phyloP scores from a whole-genome alignment of 2,329 filamentous ascomycete species.

The Exophiala sp. region DNA sequence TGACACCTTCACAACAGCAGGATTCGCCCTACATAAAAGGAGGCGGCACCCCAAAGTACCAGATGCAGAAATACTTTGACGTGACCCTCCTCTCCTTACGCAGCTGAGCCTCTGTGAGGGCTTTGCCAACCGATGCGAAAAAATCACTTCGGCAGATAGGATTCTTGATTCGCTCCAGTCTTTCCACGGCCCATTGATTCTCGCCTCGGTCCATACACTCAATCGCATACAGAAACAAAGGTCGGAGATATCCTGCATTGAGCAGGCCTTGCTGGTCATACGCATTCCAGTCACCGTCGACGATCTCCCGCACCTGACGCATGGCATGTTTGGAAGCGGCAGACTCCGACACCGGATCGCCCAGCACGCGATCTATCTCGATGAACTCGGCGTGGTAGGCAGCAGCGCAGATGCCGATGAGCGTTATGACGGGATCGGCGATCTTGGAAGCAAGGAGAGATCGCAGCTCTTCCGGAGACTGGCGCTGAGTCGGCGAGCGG shows the following conservation, averaged over 20 bases:
- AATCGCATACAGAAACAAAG: slow-evolving; percentile 6
- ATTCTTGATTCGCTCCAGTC: not conserved
- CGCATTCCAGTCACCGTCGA: slow-evolving; percentile 1
- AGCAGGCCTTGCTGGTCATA: not conserved
- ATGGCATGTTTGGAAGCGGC: not conserved
- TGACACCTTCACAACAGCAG: no score
- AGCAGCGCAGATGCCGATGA: not conserved
- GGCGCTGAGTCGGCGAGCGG: not conserved
- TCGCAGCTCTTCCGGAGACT: not conserved
- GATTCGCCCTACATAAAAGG: not conserved
- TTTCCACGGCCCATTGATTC: not conserved
- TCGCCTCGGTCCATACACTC: slow-evolving; percentile 1
- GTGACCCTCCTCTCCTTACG: slow-evolving; percentile 3
- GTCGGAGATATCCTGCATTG: not conserved
- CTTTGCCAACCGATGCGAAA: slow-evolving; percentile 4
- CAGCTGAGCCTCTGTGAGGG: not conserved
- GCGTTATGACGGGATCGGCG: not conserved
- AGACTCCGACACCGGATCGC: slow-evolving; percentile 1
- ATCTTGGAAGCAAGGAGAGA: not conserved
- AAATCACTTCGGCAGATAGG: slow-evolving; percentile 10
- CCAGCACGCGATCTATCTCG: not conserved
- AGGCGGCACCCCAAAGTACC: slow-evolving; percentile 1
- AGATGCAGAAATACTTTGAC: slow-evolving; percentile 4
- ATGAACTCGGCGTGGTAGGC: slow-evolving; percentile 4
- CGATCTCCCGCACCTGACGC: not conserved